phyloP scores from a whole-genome alignment of 192 early-diverging fungal genomes.

The Cetraspora pellucida region DNA sequence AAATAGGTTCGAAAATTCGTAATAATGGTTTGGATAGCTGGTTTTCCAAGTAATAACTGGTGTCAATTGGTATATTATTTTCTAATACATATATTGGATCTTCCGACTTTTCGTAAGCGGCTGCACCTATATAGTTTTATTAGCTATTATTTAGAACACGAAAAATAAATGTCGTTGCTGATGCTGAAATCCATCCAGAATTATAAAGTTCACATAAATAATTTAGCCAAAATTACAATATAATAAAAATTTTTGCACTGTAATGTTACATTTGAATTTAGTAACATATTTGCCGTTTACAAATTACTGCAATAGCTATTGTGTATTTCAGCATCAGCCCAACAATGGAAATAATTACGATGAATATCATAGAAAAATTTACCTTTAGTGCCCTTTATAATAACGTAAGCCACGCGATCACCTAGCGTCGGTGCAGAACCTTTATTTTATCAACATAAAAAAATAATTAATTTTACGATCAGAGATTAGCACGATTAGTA shows the following conservation, averaged over 20 bases:
- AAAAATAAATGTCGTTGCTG: too few species aligned
- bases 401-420: conserved; percentile 96
- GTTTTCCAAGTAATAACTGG: conserved; percentile 94
- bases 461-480: neutral
- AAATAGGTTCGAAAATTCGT: conserved; percentile 95
- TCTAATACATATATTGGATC: conserved; percentile 99
- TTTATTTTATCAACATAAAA: neutral
- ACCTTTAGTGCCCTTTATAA: conserved; percentile 80
- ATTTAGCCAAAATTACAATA: neutral
- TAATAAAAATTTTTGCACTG: neutral
- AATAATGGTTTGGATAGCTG: conserved; percentile 92
- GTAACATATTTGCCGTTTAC: too few species aligned
- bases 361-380: neutral
- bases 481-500: neutral
- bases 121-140: conserved; percentile 53
- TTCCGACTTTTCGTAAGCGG: conserved; percentile 97
- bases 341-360: neutral
- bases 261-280: too few species aligned
- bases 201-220: neutral
- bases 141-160: neutral
- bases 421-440: conserved; percentile 93
- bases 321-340: too few species aligned
- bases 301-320: too few species aligned
- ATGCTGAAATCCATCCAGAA: too few species aligned
- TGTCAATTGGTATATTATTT: conserved; percentile 97